A percentile compares a stretch with the other conserved stretches of the same genome.
These are phyloP conservation scores for Arthrinium phaeospermum DNA, from an alignment of 2,329 filamentous ascomycete genomes.

Conservation along the genomic window DNA sequence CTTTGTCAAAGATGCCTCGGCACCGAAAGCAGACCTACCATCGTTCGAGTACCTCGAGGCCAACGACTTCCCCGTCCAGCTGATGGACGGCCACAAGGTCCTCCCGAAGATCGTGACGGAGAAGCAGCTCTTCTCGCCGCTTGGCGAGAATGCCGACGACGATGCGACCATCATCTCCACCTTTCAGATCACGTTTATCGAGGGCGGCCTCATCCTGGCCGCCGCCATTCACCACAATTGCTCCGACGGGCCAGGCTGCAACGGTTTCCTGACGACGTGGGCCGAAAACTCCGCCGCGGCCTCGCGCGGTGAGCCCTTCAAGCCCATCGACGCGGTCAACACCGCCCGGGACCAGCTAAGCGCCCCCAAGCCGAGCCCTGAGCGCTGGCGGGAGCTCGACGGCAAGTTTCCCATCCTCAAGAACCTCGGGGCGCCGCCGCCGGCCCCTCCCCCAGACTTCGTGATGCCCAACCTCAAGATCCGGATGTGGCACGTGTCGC, in stretches of 20 bases:
- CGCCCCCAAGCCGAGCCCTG: slow-evolving; percentile 6
- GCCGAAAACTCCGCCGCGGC: slow-evolving; percentile 32
- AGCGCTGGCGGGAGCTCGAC: slow-evolving; percentile 23
- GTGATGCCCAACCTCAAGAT: slow-evolving; percentile 31
- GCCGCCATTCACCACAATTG: slow-evolving; percentile 34
- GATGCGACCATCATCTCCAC: slow-evolving; percentile 24
- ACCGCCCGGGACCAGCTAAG: neutral
- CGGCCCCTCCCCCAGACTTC: slow-evolving; percentile 32
- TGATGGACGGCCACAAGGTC: slow-evolving; percentile 22
- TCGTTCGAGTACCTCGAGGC: slow-evolving; percentile 28
- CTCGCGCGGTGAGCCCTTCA: slow-evolving; percentile 25
- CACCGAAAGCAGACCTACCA: slow-evolving; percentile 23
- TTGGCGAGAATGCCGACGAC: slow-evolving; percentile 26
- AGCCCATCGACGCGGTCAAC: neutral
- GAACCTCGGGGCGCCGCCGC: slow-evolving; percentile 26
- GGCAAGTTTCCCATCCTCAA: slow-evolving; percentile 24
- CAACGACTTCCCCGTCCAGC: slow-evolving; percentile 27
- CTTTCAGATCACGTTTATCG: slow-evolving; percentile 37
- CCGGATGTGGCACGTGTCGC: slow-evolving; percentile 33
- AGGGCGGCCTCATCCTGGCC: slow-evolving; percentile 35
- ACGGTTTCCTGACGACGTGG: slow-evolving; percentile 36
- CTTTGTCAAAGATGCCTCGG: slow-evolving; percentile 25
- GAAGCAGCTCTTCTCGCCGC: slow-evolving; percentile 25
- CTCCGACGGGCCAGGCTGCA: slow-evolving; percentile 34
- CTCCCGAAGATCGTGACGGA: slow-evolving; percentile 25